Conservation (phyloP, 176 grass and related monocot species). For the Oropetium thomaeum region DNA sequence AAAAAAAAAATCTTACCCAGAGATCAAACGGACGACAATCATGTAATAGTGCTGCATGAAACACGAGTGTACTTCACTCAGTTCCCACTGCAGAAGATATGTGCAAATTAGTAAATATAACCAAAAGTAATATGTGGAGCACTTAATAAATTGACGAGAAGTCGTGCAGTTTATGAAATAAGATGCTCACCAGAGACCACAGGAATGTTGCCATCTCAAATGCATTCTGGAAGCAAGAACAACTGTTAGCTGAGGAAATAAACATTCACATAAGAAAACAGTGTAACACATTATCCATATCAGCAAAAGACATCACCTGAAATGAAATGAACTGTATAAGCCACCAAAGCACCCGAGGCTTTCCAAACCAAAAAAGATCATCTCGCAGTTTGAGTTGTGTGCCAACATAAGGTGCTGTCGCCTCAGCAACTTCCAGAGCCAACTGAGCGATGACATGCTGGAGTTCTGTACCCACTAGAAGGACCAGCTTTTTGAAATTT, state of each 20-base stretch:
- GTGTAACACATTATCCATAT: not conserved
- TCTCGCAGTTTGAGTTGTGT: conserved; percentile 89
- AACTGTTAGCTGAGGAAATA: conserved; percentile 21
- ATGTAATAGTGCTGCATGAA: conserved; percentile 94
- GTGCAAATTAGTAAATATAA: conserved; percentile 8
- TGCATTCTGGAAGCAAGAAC: conserved; percentile 68
- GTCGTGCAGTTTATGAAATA: not conserved
- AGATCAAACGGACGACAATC: conserved; percentile 68
- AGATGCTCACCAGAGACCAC: conserved; percentile 83
- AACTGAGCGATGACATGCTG: conserved; percentile 84
- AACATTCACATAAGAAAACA: conserved; percentile 24
- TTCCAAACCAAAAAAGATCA: conserved; percentile 98
- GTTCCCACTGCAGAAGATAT: conserved; percentile 71
- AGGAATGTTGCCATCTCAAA: conserved; percentile 99
- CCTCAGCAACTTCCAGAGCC: conserved; percentile 76
- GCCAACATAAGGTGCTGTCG: conserved; percentile 58
- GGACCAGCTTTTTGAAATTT: conserved; percentile 51
- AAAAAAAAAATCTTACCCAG: conserved; percentile 54
- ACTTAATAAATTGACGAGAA: not conserved
- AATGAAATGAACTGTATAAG: conserved; percentile 99
- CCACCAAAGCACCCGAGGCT: conserved; percentile 81
- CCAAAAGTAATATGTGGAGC: not conserved
- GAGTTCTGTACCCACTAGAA: conserved; percentile 86
- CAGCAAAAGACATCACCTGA: conserved; percentile 54
- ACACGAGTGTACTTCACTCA: conserved; percentile 72